Base-by-base conservation (phyloP, 371 early-diverging fungal species). In the Rhizopus arrhizus region DNA sequence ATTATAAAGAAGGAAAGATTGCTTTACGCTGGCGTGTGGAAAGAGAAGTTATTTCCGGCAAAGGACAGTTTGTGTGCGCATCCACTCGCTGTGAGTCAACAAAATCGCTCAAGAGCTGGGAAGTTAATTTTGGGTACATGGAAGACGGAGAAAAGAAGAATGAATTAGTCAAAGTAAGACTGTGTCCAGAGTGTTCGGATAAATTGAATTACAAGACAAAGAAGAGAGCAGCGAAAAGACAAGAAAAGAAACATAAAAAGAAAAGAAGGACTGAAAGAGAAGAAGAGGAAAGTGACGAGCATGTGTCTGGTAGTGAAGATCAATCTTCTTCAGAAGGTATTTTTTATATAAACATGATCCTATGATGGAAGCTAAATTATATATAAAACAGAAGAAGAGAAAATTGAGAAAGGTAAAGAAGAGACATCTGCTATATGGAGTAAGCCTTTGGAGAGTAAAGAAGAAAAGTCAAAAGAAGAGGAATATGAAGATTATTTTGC, bases 21-120 rank as follows among this genome's bases (percentile, higher is more conserved):
- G 95, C 92, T 10, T 66, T 95, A 63, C 81, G 94, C 3, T 95
- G 94, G 94, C 80, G 95, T 49, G 90, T 86, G 5, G 82, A 91
- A 71, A 74, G 73, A 13, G 95, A 95, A 66, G 89, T 93, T 3
- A 65, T 90, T 5, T 49, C 68, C 6, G 94, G 93, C 6, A 91
- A 91, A 78, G 87, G 90, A 2, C 90, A 91, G 63, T 91, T 89
- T 63, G 75, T 78, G 4, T 91, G 91, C 62, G 91, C 83, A 5
- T 86, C 82, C 43, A 74, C 87, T 5, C 61, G 72, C 12, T 90
- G 91, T 58, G 73, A 77, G 5, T 65, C 63, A 22, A 69, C 70
- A 2, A 42, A 70, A 0, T 61, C 68, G 0, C 65, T 93, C 33
- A 70, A 81, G 52, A 86, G 89, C 45, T 94, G 95, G 95, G 95